Evolutionary conservation across 1,139 yeast genomes (phyloP), one percentile per base, ranked within the genome.

Genomic region (Hanseniaspora gamundiae): DNA sequence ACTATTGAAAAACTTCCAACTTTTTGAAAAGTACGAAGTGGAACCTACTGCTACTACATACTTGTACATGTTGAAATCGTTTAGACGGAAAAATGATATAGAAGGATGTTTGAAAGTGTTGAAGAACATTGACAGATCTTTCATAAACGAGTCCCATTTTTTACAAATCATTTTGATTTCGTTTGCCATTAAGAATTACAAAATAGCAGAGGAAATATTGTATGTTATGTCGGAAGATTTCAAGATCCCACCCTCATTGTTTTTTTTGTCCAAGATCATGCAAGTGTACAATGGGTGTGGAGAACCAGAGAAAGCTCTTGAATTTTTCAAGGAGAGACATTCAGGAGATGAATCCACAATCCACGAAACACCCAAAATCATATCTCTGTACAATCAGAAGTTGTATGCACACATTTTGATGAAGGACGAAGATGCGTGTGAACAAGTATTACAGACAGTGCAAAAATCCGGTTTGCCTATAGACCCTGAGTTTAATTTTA

Each of bases 1-100:
- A 19, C 80, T 74, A 7, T 56, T 66, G 26, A 54, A 58, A 30
- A 64, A 68, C 52, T 75, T 69, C 49, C 61, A 67, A 26, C 60
- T 64, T 17, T 66, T 72, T 58, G 55, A 61, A 14, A 55, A 60
- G 43, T 63, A 61, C 48, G 61, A 64, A 3, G 50, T 72, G 8
- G 41, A 52, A 11, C 70, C 74, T 2, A 57, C 67, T 4, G 48
- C 68, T 0, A 53, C 57, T 13, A 58, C 74, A 1, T 71, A 71
- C 48, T 60, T 66, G 2, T 55, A 70, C 11, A 59, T 76, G 52
- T 58, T 77, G 35, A 57, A 60, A 22, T 61, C 67, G 1, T 59
- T 68, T 40, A 59, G 71, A n/a, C 65, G 64, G 14, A 49, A 67
- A 3, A 59, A 64, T 39, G 68, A 70, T 46, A 51, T 66, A 16